Evolutionary conservation across 169 alveolate genomes (phyloP).

Genomic region (Cryptosporidium sp.): DNA sequence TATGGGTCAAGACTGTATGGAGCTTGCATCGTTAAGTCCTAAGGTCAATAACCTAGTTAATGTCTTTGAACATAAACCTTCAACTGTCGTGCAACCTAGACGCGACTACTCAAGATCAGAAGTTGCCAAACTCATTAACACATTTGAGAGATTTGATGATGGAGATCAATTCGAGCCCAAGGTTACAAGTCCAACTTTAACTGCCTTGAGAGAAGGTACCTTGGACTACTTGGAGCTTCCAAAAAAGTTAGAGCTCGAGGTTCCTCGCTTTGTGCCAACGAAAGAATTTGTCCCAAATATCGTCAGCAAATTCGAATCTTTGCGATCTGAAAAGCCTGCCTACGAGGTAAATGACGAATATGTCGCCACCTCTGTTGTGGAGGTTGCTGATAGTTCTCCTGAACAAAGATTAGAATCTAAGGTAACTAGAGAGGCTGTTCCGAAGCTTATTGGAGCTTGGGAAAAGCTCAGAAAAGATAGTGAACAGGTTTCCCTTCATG

Average conservation of each 20-base stretch:
- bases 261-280: background rate
- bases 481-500: background rate
- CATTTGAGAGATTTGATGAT: background rate
- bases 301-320: background rate
- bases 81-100: background rate
- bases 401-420: background rate
- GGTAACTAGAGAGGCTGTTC: slow-evolving; percentile 45
- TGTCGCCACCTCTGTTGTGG: background rate
- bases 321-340: background rate
- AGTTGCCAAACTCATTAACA: background rate
- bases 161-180: background rate
- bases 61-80: background rate
- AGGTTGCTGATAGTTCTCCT: background rate
- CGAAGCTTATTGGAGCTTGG: slow-evolving; percentile 3
- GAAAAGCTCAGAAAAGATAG: background rate
- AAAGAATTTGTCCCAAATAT: slow-evolving; percentile 17
- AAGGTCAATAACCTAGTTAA: slow-evolving; percentile 18
- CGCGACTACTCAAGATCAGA: background rate
- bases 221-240: slow-evolving; percentile 1
- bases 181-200: slow-evolving; percentile 29
- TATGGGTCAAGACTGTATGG: slow-evolving; percentile 47
- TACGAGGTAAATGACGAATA: background rate
- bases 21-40: background rate
- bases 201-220: slow-evolving; percentile 37
- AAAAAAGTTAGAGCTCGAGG: background rate